Conservation (phyloP, 2,329 filamentous ascomycete species). For the Monosporascus sp. region DNA sequence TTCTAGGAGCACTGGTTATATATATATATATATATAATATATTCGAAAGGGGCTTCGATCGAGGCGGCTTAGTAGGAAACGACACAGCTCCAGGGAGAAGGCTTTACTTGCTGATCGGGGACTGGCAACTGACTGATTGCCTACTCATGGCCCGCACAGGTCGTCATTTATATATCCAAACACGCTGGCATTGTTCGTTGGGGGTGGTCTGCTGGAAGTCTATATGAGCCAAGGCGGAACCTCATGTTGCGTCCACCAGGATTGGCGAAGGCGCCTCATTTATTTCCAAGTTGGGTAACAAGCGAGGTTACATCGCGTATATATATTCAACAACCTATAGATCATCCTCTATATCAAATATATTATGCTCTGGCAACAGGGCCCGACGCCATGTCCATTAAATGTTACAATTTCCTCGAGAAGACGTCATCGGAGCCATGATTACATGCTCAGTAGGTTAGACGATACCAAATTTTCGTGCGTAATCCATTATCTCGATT, state of each 20-base stretch:
- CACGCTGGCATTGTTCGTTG: neutral
- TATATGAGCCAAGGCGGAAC: slow-evolving; percentile 13
- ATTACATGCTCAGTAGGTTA: neutral
- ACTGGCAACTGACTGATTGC: no score
- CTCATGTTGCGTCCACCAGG: slow-evolving; percentile 14
- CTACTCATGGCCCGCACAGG: neutral
- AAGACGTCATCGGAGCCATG: no score
- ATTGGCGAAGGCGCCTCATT: slow-evolving; percentile 6
- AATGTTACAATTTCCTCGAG: no score
- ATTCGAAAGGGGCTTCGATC: no score
- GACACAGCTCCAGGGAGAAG: no score
- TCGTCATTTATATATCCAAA: slow-evolving; percentile 10
- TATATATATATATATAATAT: no score
- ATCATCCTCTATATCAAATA: neutral
- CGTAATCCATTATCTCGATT: slow-evolving; percentile 6
- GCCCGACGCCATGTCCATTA: no score
- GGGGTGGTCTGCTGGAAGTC: neutral
- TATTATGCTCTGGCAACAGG: neutral
- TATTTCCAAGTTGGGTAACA: slow-evolving; percentile 12
- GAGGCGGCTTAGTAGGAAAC: no score
- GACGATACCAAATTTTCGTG: neutral
- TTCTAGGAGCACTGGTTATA: no score
- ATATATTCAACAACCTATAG: slow-evolving; percentile 5
- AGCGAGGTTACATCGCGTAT: slow-evolving; percentile 13
- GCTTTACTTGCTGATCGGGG: no score